Percentiles rank a stretch among this genome's conserved stretches.
These are phyloP conservation scores for Eucalyptus leucophloia DNA, from an alignment of 345 rosid genomes.

Conservation along the genomic window DNA sequence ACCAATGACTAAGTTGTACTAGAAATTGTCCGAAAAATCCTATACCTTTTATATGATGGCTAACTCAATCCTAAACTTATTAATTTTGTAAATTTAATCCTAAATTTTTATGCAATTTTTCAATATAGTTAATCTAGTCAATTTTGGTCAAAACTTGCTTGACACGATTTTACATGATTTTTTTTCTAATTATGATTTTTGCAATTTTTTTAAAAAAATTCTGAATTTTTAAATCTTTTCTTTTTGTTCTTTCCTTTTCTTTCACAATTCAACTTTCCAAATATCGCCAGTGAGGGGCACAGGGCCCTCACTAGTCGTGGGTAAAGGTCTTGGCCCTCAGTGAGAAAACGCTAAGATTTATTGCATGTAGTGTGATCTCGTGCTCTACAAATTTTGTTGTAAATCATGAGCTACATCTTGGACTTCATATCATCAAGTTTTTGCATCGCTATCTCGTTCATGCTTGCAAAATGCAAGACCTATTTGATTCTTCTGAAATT, in stretches of 20 bases:
- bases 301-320: not conserved
- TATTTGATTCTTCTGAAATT: not conserved
- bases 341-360: not conserved
- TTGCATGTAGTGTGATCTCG: not conserved
- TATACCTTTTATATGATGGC: not conserved
- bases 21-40: not conserved
- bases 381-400: not conserved
- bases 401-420: not conserved
- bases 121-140: not conserved
- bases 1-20: not conserved
- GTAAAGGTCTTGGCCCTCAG: not conserved
- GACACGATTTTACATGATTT: no score
- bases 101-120: not conserved
- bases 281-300: fast-evolving
- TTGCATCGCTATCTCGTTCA: not conserved
- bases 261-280: not conserved
- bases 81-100: not conserved
- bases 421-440: not conserved
- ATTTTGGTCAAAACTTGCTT: not conserved
- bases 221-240: not conserved
- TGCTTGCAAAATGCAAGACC: not conserved
- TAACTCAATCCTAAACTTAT: not conserved
- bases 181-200: not conserved
- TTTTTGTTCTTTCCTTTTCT: not conserved
- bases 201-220: not conserved